Evolutionary conservation across 345 rosid genomes (phyloP), one percentile per base, ranked within the genome.

Genomic region (Acer negundo): DNA sequence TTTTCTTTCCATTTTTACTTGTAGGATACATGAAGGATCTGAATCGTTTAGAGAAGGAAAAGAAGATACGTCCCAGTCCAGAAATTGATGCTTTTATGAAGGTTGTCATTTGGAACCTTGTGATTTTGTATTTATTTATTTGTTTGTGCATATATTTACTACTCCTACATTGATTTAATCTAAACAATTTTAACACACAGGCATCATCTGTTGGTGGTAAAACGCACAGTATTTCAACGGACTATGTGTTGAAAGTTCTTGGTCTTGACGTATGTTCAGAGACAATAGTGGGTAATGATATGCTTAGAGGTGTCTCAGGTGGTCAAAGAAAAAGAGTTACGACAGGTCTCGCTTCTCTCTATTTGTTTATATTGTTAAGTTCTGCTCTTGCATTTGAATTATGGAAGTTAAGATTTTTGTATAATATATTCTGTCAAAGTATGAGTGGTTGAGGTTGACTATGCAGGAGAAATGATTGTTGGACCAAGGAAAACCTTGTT

Each of bases 31-130:
- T 89, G 87, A 77, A 90, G 66, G 97, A 95, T 76, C 73, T 95
- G 74, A 72, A 78, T 59, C 85, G 89, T 10, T 79, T 95, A 71
- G 98, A 95, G 86, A 92, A 89, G 80, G 91, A 90, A 68, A 89
- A 69, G 58, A 84, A 89, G 62, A 76, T 95, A 73, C 89, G 85
- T 40, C 98, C 98, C 11, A 83, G 86, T 69, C 86, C 94, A 47
- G 95, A 90, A 79, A 91, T 95, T 79, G 98, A 95, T 80, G 98
- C 98, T 79, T 95, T 92, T 73, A 95, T 93, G 98, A 95, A 95
- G 98, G 97, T 92, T 51, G 64, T 56, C 69, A 65, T 69, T 84
- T 46, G 67, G 38, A 28, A 67, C 2, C 67, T 49, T 47, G 1
- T 8, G 24, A 26, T 58, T 1, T 1, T 65, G 55, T 47, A 10